Percentiles rank a stretch among this genome's conserved stretches.
Evolutionary conservation across 345 rosid genomes (phyloP).

Genomic region (Linum lewisii): DNA sequence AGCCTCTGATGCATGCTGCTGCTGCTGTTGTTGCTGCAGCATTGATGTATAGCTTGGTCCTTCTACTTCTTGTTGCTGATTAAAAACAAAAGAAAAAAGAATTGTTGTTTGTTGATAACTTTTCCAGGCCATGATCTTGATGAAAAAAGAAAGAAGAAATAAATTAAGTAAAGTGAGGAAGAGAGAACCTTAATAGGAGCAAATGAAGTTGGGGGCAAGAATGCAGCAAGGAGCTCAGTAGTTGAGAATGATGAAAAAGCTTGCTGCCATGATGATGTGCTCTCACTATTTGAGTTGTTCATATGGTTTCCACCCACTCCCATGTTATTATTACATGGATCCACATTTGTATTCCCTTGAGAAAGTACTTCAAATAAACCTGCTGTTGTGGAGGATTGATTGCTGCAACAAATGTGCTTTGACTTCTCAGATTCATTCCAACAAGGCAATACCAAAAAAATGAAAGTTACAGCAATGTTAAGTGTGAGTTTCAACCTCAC

Average conservation of each 20-base stretch:
- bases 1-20: constrained; percentile 7
- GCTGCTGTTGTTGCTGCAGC: constrained; percentile 19
- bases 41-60: constrained; percentile 17
- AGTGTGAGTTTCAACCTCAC: constrained; percentile 11
- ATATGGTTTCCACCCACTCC: constrained; percentile 15
- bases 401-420: constrained; percentile 4
- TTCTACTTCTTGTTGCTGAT: constrained; percentile 13
- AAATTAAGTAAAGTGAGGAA: background rate
- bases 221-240: constrained; percentile 31
- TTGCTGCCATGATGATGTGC: constrained; percentile 25
- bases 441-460: no score
- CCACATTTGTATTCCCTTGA: constrained; percentile 22
- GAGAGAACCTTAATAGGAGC: constrained; percentile 14
- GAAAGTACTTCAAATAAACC: constrained; percentile 32
- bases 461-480: no score
- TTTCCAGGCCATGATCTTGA: background rate
- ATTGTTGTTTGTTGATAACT: background rate
- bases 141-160: background rate
- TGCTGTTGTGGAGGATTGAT: constrained; percentile 15
- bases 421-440: background rate
- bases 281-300: constrained; percentile 12
- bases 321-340: constrained; percentile 12
- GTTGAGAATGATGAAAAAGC: constrained; percentile 20
- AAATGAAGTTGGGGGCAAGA: constrained; percentile 27
- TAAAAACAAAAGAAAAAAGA: background rate